These are phyloP conservation scores for Geotrichum klebahnii DNA, from an alignment of 1,139 yeast species.

Conservation along the genomic window DNA sequence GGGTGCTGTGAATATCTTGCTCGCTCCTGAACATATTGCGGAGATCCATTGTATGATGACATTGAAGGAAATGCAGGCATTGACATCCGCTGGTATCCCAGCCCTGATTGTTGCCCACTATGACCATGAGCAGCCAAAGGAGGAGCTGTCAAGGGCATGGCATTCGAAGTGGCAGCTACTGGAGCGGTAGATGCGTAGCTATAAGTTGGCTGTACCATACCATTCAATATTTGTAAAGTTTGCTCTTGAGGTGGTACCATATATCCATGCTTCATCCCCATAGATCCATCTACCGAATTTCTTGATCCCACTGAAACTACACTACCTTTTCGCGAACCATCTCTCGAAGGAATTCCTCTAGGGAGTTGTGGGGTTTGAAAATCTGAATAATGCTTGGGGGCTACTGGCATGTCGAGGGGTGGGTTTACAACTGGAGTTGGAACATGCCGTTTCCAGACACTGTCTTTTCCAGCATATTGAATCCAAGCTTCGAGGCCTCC, in stretches of 20 bases:
- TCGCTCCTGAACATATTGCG: not conserved
- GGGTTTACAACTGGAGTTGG: not conserved
- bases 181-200: slow-evolving; percentile 12
- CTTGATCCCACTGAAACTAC: slow-evolving; percentile 1
- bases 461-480: slow-evolving; percentile 28
- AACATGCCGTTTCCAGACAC: slow-evolving; percentile 22
- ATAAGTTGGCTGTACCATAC: slow-evolving; percentile 14
- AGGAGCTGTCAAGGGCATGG: not conserved
- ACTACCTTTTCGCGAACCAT: slow-evolving; percentile 14
- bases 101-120: slow-evolving; percentile 1
- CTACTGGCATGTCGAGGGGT: not conserved
- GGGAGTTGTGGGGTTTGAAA: slow-evolving; percentile 17
- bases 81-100: slow-evolving; percentile 7
- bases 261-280: not conserved
- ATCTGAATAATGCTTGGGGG: not conserved
- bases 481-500: slow-evolving; percentile 54
- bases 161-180: slow-evolving; percentile 1
- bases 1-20: not conserved
- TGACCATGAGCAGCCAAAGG: not conserved
- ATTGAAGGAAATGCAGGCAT: slow-evolving; percentile 12
- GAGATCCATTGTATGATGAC: not conserved
- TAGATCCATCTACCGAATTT: slow-evolving; percentile 7
- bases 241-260: not conserved
- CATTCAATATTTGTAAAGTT: slow-evolving; percentile 9
- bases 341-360: slow-evolving; percentile 9